These are phyloP conservation scores for Cryptosporidium muris DNA, from an alignment of 169 alveolate species.

Conservation along the genomic window DNA sequence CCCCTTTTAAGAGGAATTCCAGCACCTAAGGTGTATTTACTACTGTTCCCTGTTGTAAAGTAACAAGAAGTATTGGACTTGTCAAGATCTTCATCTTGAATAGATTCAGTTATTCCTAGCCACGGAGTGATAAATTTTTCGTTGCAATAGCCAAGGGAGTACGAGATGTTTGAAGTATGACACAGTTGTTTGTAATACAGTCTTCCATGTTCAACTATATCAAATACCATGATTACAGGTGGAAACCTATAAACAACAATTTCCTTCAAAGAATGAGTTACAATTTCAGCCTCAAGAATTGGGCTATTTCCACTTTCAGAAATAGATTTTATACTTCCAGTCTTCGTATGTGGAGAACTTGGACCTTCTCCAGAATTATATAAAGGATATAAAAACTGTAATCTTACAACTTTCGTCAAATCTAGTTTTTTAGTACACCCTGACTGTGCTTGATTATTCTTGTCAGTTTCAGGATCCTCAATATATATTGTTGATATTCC, in stretches of 20 bases:
- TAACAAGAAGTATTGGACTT: background rate
- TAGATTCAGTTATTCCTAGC: slow-evolving; percentile 18
- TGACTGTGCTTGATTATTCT: background rate
- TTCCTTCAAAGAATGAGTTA: slow-evolving; percentile 73
- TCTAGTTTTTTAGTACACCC: slow-evolving; percentile 12
- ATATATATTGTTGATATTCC: slow-evolving; percentile 47
- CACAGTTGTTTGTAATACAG: slow-evolving; percentile 78
- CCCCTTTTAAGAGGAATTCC: slow-evolving; percentile 27
- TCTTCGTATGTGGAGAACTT: slow-evolving; percentile 35
- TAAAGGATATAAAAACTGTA: slow-evolving; percentile 51
- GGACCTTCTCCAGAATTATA: slow-evolving; percentile 70
- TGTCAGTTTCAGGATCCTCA: slow-evolving; percentile 2
- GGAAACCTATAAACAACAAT: slow-evolving; percentile 75
- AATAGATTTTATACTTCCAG: background rate
- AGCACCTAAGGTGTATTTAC: slow-evolving; percentile 68
- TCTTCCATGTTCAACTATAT: slow-evolving; percentile 77
- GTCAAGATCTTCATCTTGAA: background rate
- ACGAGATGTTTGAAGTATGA: slow-evolving; percentile 77
- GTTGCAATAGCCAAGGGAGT: slow-evolving; percentile 72
- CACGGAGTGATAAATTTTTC: slow-evolving; percentile 71
- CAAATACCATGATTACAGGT: slow-evolving; percentile 77
- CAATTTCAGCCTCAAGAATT: slow-evolving; percentile 9
- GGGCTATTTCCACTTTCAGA: background rate
- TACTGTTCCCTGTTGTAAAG: slow-evolving; percentile 13
- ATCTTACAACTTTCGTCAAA: slow-evolving; percentile 21